Evolutionary conservation across 1,284 basidiomycete species (phyloP).

Genomic region (Pisolithus thermaeus): DNA sequence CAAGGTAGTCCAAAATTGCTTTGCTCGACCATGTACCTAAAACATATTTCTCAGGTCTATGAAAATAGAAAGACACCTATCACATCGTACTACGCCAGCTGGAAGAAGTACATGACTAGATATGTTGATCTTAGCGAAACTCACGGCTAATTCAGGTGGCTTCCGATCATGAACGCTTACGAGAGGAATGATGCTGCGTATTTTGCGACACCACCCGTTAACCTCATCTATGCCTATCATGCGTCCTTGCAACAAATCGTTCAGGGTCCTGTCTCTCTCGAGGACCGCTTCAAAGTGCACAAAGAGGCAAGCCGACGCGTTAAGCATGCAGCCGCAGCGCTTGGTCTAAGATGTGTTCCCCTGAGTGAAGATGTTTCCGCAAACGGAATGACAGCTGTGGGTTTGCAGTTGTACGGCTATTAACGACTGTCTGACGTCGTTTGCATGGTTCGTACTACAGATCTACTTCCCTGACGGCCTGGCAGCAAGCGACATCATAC

Average conservation of each 20-base stretch:
- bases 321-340: constrained; percentile 61
- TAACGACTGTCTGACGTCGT: not conserved
- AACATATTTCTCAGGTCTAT: constrained; percentile 43
- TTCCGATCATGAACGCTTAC: constrained; percentile 91
- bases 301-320: constrained; percentile 67
- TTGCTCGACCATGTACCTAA: not conserved
- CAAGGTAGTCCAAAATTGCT: constrained; percentile 34
- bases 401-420: constrained; percentile 15
- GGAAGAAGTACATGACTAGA: constrained; percentile 59
- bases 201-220: constrained; percentile 94
- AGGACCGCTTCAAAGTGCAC: constrained; percentile 80
- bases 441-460: constrained; percentile 24
- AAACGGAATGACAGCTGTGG: constrained; percentile 88
- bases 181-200: constrained; percentile 71
- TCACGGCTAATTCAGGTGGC: constrained; percentile 56
- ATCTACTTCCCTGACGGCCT: constrained; percentile 79
- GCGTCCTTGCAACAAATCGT: constrained; percentile 75
- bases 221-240: constrained; percentile 90
- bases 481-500: constrained; percentile 67
- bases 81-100: constrained; percentile 83
- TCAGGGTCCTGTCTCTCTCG: constrained; percentile 53
- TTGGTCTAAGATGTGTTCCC: constrained; percentile 77
- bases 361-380: constrained; percentile 59
- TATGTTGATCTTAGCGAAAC: not conserved
- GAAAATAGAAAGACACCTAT: constrained; percentile 68